Evolutionary conservation across 805 yeast genomes (phyloP).

Genomic region (Helenozyma baotianmanensis): DNA sequence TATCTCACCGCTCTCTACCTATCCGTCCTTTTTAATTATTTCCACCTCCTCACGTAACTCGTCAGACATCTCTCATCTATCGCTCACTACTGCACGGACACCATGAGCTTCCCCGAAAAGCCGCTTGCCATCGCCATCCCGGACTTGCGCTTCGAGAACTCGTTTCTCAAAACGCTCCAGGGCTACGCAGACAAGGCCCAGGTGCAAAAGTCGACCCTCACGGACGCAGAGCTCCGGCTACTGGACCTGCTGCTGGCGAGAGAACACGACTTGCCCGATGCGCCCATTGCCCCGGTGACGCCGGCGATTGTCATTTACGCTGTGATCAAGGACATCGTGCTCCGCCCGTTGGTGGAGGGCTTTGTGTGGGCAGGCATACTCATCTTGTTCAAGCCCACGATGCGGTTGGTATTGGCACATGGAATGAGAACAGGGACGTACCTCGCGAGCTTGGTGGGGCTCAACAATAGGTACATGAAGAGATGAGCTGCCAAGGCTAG

Average conservation of each 20-base stretch:
- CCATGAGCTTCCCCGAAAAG: too few species aligned
- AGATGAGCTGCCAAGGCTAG: too few species aligned
- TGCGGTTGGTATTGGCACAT: constrained; percentile 9
- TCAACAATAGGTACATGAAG: too few species aligned
- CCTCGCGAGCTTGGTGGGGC: constrained; percentile 9
- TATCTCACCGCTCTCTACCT: too few species aligned
- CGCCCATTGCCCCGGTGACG: constrained; percentile 37
- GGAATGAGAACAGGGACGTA: constrained; percentile 9
- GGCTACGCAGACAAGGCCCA: constrained; percentile 23
- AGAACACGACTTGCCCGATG: constrained; percentile 1
- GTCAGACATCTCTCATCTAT: too few species aligned
- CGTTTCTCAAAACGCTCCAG: constrained; percentile 41
- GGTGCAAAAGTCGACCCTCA: constrained; percentile 7
- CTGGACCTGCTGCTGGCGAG: constrained; percentile 9
- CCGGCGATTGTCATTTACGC: constrained; percentile 45
- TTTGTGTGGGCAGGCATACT: constrained; percentile 30
- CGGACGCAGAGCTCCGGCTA: constrained; percentile 16
- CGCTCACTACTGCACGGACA: too few species aligned
- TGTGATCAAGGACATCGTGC: constrained; percentile 44
- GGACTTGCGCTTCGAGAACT: constrained; percentile 63
- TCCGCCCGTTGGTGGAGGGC: constrained; percentile 55
- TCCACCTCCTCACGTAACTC: too few species aligned
- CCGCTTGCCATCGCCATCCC: constrained; percentile 37
- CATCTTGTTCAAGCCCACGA: constrained; percentile 10
- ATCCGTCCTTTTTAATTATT: too few species aligned